Evolutionary conservation across 2,329 filamentous ascomycete genomes (phyloP).

Genomic region (Fusarium marasasianum): DNA sequence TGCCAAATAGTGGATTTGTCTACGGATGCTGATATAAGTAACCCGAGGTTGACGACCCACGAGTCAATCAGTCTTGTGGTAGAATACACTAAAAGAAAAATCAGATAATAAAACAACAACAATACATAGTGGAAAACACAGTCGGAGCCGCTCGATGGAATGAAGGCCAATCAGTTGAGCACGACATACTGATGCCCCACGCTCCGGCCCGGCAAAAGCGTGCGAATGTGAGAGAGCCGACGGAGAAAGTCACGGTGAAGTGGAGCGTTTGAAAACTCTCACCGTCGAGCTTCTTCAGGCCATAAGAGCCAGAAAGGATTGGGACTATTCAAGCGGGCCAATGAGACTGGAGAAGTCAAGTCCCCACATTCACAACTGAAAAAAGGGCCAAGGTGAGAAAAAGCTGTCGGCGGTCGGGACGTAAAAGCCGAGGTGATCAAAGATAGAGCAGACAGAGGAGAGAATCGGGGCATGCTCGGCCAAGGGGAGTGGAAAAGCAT

Average conservation of each 20-base stretch:
- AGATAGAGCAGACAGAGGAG: slow-evolving; percentile 7
- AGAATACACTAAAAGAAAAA: slow-evolving; percentile 19
- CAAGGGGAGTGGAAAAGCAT: slow-evolving; percentile 3
- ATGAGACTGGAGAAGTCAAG: background rate
- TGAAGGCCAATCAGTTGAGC: slow-evolving; percentile 49
- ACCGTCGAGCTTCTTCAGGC: slow-evolving; percentile 38
- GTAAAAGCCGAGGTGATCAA: slow-evolving; percentile 33
- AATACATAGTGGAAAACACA: background rate
- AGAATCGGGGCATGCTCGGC: slow-evolving; percentile 27
- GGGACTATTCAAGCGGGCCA: slow-evolving; percentile 36
- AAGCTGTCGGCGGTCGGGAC: slow-evolving; percentile 36
- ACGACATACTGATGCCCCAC: slow-evolving; percentile 47
- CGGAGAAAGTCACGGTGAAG: slow-evolving; percentile 34
- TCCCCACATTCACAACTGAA: slow-evolving; percentile 17
- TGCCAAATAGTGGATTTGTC: background rate
- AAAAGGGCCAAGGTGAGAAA: slow-evolving; percentile 29
- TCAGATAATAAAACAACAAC: slow-evolving; percentile 7
- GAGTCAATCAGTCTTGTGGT: slow-evolving; percentile 14
- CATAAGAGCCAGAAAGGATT: slow-evolving; percentile 17
- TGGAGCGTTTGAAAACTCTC: slow-evolving; percentile 39
- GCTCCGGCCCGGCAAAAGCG: slow-evolving; percentile 37
- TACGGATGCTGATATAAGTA: slow-evolving; percentile 25
- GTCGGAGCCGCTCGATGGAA: slow-evolving; percentile 38
- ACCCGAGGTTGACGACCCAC: slow-evolving; percentile 3
- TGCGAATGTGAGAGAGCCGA: slow-evolving; percentile 1